Percentiles rank a stretch among this genome's conserved stretches.
phyloP scores from a whole-genome alignment of 768 basidiomycete genomes.

The Termitomyces sp. region DNA sequence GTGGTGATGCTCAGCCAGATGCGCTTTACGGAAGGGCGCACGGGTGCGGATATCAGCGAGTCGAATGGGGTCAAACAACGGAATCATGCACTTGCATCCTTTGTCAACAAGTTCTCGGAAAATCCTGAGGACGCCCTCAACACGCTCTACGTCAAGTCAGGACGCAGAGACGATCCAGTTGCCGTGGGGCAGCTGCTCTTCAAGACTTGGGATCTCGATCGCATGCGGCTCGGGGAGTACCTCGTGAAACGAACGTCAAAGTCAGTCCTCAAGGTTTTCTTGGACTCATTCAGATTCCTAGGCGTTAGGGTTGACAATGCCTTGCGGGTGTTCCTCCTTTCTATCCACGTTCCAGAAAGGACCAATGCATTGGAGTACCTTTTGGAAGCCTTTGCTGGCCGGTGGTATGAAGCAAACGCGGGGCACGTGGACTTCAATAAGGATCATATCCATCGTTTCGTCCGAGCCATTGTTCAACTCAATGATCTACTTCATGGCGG shows the following conservation, averaged over 20 bases:
- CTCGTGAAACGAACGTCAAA: constrained; percentile 72
- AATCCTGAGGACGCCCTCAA: constrained; percentile 79
- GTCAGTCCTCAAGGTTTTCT: constrained; percentile 73
- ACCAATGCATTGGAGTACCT: constrained; percentile 58
- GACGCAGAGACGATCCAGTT: constrained; percentile 58
- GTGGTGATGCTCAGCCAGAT: constrained; percentile 75
- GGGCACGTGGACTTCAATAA: constrained; percentile 75
- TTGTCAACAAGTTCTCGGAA: constrained; percentile 75
- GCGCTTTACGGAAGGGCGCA: constrained; percentile 66
- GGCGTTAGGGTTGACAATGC: constrained; percentile 86
- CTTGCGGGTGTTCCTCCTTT: constrained; percentile 83
- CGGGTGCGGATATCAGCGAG: constrained; percentile 44
- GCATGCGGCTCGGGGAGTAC: constrained; percentile 80
- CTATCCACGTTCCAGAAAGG: constrained; percentile 55
- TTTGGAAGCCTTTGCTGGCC: constrained; percentile 78
- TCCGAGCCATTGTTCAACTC: constrained; percentile 79
- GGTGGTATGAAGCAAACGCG: constrained; percentile 91
- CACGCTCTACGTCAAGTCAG: constrained; percentile 61
- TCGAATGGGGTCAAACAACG: constrained; percentile 33
- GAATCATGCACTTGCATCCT: constrained; percentile 64
- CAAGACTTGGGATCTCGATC: constrained; percentile 80
- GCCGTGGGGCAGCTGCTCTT: constrained; percentile 79
- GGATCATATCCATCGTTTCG: constrained; percentile 73
- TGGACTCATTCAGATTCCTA: constrained; percentile 84
- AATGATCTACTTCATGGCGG: constrained; percentile 83